Percentiles rank a stretch among this genome's conserved stretches.
Evolutionary conservation across 352 stramenopile genomes (phyloP).

Genomic region (Thraustochytrium sp.): DNA sequence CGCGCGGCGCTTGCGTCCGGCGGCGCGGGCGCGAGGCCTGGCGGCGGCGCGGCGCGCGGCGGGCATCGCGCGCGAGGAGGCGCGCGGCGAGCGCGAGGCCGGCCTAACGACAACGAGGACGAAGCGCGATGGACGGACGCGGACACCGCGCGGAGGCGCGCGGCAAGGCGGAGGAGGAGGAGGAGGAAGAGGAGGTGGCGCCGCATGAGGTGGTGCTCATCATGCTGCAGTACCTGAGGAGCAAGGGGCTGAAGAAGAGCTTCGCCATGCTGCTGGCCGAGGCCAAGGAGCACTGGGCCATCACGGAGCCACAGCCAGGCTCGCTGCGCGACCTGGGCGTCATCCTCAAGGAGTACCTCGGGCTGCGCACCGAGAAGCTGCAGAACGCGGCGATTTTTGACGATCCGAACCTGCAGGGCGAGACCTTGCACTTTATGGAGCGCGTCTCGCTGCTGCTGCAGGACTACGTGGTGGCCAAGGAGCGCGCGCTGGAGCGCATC

Average conservation of each 20-base stretch:
- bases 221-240: not conserved
- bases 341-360: slow-evolving; percentile 34
- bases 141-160: too few relatives aligned
- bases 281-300: not conserved
- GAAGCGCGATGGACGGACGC: too few relatives aligned
- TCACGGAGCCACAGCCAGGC: not conserved
- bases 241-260: not conserved
- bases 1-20: too few relatives aligned
- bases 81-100: too few relatives aligned
- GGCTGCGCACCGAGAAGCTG: slow-evolving; percentile 3
- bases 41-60: too few relatives aligned
- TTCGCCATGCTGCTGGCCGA: not conserved
- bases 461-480: slow-evolving; percentile 1
- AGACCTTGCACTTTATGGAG: slow-evolving; percentile 23
- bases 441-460: not conserved
- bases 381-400: not conserved
- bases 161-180: too few relatives aligned
- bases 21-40: too few relatives aligned
- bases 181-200: not conserved
- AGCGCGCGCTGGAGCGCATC: not conserved
- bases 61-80: too few relatives aligned
- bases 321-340: slow-evolving; percentile 1
- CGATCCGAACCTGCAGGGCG: not conserved
- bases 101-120: too few relatives aligned
- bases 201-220: slow-evolving; percentile 14